phyloP scores from a whole-genome alignment of 768 basidiomycete genomes.

The Gautieria morchelliformis region DNA sequence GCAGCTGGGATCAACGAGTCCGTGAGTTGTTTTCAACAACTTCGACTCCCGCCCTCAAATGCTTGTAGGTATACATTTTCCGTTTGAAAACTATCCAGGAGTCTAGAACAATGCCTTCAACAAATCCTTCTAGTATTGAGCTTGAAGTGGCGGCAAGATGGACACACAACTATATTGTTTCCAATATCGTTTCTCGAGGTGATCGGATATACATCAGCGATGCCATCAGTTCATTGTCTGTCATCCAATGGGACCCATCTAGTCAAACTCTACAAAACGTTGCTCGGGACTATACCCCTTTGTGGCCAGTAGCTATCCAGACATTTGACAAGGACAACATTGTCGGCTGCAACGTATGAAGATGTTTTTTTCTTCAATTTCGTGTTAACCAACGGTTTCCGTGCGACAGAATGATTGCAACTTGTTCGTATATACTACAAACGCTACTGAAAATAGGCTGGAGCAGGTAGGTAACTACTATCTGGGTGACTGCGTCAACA shows the following conservation, averaged over 20 bases:
- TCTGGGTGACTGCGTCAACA: slow-evolving; percentile 68
- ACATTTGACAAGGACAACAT: slow-evolving; percentile 43
- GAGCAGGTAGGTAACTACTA: slow-evolving; percentile 64
- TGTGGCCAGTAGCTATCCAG: slow-evolving; percentile 66
- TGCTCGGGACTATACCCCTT: slow-evolving; percentile 65
- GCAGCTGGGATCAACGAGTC: slow-evolving; percentile 67
- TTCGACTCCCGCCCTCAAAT: not conserved
- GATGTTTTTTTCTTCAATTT: slow-evolving; percentile 10
- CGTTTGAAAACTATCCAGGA: slow-evolving; percentile 23
- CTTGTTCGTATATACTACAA: slow-evolving; percentile 51
- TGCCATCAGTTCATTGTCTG: slow-evolving; percentile 66
- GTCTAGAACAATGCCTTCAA: slow-evolving; percentile 20
- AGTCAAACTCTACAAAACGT: slow-evolving; percentile 36
- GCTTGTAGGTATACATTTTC: slow-evolving; percentile 1
- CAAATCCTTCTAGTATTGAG: slow-evolving; percentile 20
- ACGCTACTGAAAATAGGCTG: slow-evolving; percentile 34
- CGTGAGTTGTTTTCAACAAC: slow-evolving; percentile 34
- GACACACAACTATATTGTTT: slow-evolving; percentile 78
- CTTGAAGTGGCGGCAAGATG: slow-evolving; percentile 45
- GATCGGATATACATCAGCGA: slow-evolving; percentile 65
- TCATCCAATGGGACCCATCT: slow-evolving; percentile 40
- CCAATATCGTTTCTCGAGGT: slow-evolving; percentile 47
- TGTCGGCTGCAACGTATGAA: slow-evolving; percentile 67
- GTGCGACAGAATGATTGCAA: slow-evolving; percentile 50
- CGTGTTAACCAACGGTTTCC: not conserved